Evolutionary conservation across 768 basidiomycete genomes (phyloP), one percentile per base, ranked within the genome.

Genomic region (Phanerodontia chrysosporium): DNA sequence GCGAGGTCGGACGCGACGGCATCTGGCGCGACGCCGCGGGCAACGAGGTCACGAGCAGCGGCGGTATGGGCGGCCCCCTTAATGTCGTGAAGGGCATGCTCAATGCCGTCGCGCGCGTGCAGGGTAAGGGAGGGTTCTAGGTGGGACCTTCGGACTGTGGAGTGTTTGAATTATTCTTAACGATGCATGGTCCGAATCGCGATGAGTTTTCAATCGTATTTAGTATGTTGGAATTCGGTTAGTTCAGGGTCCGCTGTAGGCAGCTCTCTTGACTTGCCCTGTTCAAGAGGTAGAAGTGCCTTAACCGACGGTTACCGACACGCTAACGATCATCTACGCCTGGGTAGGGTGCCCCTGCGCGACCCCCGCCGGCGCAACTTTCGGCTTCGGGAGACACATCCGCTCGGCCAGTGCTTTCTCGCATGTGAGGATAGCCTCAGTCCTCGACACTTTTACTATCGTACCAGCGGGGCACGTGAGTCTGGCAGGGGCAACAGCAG

Each of bases 1-100:
- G 78, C 61, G 79, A 78, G 10, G 63, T 70, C 10, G 59, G 70
- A 30, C 66, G 71, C 13, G 80, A 83, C 57, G 81, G 80, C 2
- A 68, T 77, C 32, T 83, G 80, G 79, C 66, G 78, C 21, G 77
- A 80, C 58, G 63, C 65, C 55, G 66, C 78, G 55, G 72, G 77
- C n/a, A 66, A 57, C 25, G 59, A 58, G 16, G 58, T 68, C 36
- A 53, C 59, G 49, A 62, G 64, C 51, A 67, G 66, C 24, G 58
- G 60, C 30, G 49, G 49, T 18, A 48, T 56, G 49, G 59, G 59
- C 24, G 60, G 60, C 14, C 55, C 68, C 21, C 49, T 49, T 16
- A 66, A 64, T 4, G 58, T 68, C 21, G 45, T 65, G 10, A 72
- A 72, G 61, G 70, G 70, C n/a, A 55, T 72, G 42, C 39, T 62